Conservation (phyloP, 1,139 yeast species). For the Fermentozyma sake region DNA sequence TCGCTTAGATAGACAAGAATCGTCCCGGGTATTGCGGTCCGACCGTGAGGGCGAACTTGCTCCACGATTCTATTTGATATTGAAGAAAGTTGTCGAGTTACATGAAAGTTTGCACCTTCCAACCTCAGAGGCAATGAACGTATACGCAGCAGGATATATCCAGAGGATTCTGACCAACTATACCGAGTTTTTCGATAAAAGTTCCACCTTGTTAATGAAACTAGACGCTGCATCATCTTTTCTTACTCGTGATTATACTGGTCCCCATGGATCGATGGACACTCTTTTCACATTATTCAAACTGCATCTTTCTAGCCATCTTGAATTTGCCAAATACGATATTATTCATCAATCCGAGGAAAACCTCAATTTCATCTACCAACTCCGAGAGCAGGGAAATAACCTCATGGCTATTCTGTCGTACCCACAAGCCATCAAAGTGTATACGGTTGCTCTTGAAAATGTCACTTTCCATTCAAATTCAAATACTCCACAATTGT, state of each 20-base stretch:
- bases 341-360: background rate
- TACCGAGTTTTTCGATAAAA: conserved; percentile 1
- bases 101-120: no score
- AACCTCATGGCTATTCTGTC: conserved; percentile 35
- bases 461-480: conserved; percentile 13
- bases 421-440: conserved; percentile 39
- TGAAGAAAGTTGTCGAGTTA: no score
- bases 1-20: no score
- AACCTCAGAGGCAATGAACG: no score
- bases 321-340: conserved; percentile 1
- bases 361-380: conserved; percentile 8
- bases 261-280: background rate
- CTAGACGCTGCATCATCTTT: background rate
- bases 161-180: no score
- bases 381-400: conserved; percentile 39
- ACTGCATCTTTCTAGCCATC: conserved; percentile 1
- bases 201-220: background rate
- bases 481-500: conserved; percentile 28
- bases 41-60: no score
- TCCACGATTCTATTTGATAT: no score
- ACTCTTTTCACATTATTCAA: conserved; percentile 1
- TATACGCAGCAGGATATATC: no score
- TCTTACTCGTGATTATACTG: background rate
- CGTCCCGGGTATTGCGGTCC: no score
- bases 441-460: conserved; percentile 37